These are phyloP conservation scores for Ogataea corticis DNA, from an alignment of 805 yeast genomes.

Conservation along the genomic window DNA sequence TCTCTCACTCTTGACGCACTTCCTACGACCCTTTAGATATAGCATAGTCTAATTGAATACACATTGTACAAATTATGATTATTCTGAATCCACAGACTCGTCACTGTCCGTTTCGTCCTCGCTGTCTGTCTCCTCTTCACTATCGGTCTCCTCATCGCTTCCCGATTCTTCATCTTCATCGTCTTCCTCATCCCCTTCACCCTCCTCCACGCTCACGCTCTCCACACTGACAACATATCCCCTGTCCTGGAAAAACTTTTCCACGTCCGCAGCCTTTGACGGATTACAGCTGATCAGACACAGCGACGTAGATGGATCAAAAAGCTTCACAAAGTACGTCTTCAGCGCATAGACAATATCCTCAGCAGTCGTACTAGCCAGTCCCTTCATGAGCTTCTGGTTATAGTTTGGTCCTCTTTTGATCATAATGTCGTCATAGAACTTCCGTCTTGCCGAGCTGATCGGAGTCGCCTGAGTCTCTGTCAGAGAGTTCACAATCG, in stretches of 20 bases:
- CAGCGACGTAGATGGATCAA: slow-evolving; percentile 53
- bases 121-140: slow-evolving; percentile 14
- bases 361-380: slow-evolving; percentile 52
- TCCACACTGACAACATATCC: slow-evolving; percentile 68
- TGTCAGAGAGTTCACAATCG: slow-evolving; percentile 73
- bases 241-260: slow-evolving; percentile 41
- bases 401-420: slow-evolving; percentile 71
- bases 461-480: slow-evolving; percentile 62
- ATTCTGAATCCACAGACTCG: slow-evolving; percentile 5
- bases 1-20: too few species aligned
- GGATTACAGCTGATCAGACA: slow-evolving; percentile 78
- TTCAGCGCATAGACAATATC: slow-evolving; percentile 53
- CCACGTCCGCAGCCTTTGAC: slow-evolving; percentile 49
- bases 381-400: slow-evolving; percentile 48
- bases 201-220: slow-evolving; percentile 42
- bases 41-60: slow-evolving; percentile 4
- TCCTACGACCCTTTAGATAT: slow-evolving; percentile 1
- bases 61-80: slow-evolving; percentile 2
- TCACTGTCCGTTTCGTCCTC: slow-evolving; percentile 14
- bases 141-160: slow-evolving; percentile 27
- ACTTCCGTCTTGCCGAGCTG: slow-evolving; percentile 66
- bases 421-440: slow-evolving; percentile 62
- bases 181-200: slow-evolving; percentile 24
- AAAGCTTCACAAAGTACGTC: slow-evolving; percentile 65
- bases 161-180: slow-evolving; percentile 33